Conservation (phyloP, 257 asterid genomes). For the Solanum acaule region DNA sequence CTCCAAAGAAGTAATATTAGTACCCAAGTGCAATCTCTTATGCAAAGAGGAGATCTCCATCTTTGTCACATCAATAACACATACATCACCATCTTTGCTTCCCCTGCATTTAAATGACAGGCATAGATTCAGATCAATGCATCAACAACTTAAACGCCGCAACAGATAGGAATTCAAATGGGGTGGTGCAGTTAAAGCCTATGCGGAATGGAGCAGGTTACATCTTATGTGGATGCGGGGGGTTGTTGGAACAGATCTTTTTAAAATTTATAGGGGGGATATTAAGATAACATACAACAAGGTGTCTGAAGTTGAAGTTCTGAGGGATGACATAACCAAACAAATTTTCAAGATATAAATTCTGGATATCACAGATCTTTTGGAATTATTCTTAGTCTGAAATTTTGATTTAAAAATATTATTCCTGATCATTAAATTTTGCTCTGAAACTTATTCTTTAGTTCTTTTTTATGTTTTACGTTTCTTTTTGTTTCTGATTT, state of each 20-base stretch:
- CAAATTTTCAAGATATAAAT: too few relatives aligned
- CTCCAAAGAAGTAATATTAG: slow-evolving; percentile 60
- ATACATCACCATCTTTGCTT: slow-evolving; percentile 89
- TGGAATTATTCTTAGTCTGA: too few relatives aligned
- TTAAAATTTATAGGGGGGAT: too few relatives aligned
- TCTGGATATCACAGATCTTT: too few relatives aligned
- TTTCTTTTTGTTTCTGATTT: too few relatives aligned
- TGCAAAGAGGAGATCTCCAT: slow-evolving; percentile 84
- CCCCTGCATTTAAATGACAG: slow-evolving; percentile 32
- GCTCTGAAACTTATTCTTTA: too few relatives aligned
- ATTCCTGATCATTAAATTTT: too few relatives aligned
- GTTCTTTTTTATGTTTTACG: too few relatives aligned
- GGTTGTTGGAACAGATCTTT: neutral
- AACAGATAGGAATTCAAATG: neutral
- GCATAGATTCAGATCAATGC: neutral
- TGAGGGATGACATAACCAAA: too few relatives aligned
- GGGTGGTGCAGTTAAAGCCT: neutral
- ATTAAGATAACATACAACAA: too few relatives aligned
- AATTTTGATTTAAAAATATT: too few relatives aligned
- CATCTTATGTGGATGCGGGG: neutral
- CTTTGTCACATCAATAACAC: slow-evolving; percentile 69
- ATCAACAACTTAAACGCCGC: neutral
- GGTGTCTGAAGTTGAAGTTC: too few relatives aligned
- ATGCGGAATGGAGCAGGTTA: neutral
- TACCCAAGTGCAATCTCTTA: slow-evolving; percentile 79